Percentiles rank a stretch among this genome's conserved stretches.
These are phyloP conservation scores for Omphalotus guepiniiformis DNA, from an alignment of 768 basidiomycete genomes.

Conservation along the genomic window DNA sequence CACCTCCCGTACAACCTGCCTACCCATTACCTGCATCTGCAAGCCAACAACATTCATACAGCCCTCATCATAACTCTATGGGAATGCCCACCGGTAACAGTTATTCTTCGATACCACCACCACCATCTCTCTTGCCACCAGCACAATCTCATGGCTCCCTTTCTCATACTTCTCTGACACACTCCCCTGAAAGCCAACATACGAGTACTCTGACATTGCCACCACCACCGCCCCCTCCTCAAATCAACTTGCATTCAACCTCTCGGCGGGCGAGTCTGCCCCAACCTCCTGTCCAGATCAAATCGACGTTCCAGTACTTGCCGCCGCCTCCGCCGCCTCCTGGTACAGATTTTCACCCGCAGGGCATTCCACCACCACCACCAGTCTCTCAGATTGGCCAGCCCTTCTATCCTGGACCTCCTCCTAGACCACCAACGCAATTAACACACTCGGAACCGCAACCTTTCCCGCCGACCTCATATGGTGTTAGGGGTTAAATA, in stretches of 20 bases:
- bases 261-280: slow-evolving; percentile 9
- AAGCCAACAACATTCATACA: background rate
- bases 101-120: slow-evolving; percentile 11
- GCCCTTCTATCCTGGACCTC: slow-evolving; percentile 15
- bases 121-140: slow-evolving; percentile 9
- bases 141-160: background rate
- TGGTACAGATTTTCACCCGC: too few species aligned
- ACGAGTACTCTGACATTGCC: background rate
- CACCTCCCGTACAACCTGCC: slow-evolving; percentile 26
- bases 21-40: background rate
- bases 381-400: slow-evolving; percentile 13
- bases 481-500: too few species aligned
- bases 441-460: too few species aligned
- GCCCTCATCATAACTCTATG: slow-evolving; percentile 4
- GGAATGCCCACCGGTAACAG: slow-evolving; percentile 6
- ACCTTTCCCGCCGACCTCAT: too few species aligned
- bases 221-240: slow-evolving; percentile 2
- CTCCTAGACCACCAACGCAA: slow-evolving; percentile 22
- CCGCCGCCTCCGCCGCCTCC: slow-evolving; percentile 13
- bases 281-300: slow-evolving; percentile 6
- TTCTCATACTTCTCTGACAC: background rate
- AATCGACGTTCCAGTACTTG: slow-evolving; percentile 2
- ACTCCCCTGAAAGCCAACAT: background rate
- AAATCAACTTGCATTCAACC: too few species aligned
- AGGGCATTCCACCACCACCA: background rate